Base-by-base conservation (phyloP, 768 basidiomycete genomes). In the Mycena epipterygia region DNA sequence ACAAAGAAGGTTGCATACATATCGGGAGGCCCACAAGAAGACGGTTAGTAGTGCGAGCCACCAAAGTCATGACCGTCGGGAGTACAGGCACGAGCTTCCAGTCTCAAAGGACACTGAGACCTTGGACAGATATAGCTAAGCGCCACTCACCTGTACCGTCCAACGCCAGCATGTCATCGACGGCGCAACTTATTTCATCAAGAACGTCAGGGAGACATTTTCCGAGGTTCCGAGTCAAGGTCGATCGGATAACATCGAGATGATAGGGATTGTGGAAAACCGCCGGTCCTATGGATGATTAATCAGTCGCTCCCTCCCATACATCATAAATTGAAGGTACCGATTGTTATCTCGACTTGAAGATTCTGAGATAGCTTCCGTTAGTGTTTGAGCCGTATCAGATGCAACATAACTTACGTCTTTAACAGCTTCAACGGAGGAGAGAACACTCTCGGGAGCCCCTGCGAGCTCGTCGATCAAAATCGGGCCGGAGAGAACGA, bases 11-110 rank as follows among this genome's bases (percentile, higher is more conserved):
- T 37, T n/a, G n/a, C 55, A 41, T 39, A 78, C 84, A 41, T 44
- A 86, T 87, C 1, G 87, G 86, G 29, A 82, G 74, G 0, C 89
- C 89, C 5, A 89, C 83, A 63, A 89, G 86, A 0, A 83, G 46
- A 25, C 88, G 82, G 70, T 86, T 87, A 55, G 76, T 84, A 3
- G 80, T 76, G 32, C 85, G 81, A 37, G 81, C 78, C 17, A 89
- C 72, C 14, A 89, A 73, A 30, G 79, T 68, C 64, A 74, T 79
- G 12, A 81, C 69, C 0, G 65, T 73, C 2, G 77, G 69, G 6
- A 79, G 35, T 1, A 71, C 79, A 0, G 76, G 72, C 12, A 86
- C 65, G 5, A 69, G 71, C 13, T 75, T 75, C 87, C 87, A 88
- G 17, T 84, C 86, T 85, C 27, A 30, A 44, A 5, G 35, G 8